A percentile compares a stretch with the other conserved stretches of the same genome.
phyloP scores from a whole-genome alignment of 805 yeast species.

The Kodamaea kakaduensis region DNA sequence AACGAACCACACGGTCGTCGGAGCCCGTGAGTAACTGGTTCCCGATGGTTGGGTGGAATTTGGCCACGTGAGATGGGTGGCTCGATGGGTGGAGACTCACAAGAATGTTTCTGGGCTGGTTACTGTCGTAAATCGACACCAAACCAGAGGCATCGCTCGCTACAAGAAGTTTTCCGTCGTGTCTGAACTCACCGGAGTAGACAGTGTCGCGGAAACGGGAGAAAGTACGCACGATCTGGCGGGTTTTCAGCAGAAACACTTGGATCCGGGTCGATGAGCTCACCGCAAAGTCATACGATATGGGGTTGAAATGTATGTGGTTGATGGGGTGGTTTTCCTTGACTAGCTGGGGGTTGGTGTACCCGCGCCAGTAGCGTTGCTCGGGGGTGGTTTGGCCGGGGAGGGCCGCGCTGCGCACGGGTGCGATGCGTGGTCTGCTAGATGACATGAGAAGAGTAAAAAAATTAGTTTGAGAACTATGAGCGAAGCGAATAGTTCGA shows the following conservation, averaged over 20 bases:
- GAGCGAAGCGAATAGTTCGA: too few relatives aligned
- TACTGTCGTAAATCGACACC: conserved; percentile 85
- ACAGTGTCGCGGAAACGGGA: conserved; percentile 88
- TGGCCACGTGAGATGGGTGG: conserved; percentile 90
- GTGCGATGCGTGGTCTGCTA: conserved; percentile 57
- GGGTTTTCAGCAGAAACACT: conserved; percentile 87
- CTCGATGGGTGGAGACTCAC: conserved; percentile 79
- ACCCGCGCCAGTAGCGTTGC: conserved; percentile 90
- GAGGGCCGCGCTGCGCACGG: conserved; percentile 66
- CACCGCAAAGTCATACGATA: conserved; percentile 83
- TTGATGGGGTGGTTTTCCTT: conserved; percentile 92
- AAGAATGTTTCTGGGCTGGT: conserved; percentile 70
- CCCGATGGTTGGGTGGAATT: conserved; percentile 75
- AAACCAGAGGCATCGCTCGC: conserved; percentile 96
- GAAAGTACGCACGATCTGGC: conserved; percentile 85
- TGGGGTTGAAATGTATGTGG: conserved; percentile 84
- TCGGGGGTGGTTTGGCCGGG: conserved; percentile 89
- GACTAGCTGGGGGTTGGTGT: conserved; percentile 76
- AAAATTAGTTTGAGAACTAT: too few relatives aligned
- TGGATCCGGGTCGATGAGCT: conserved; percentile 90
- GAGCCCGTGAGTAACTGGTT: conserved; percentile 82
- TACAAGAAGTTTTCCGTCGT: conserved; percentile 84
- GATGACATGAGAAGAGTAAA: conserved; percentile 59
- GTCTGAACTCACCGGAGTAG: conserved; percentile 84
- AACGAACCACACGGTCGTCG: conserved; percentile 81